Percentiles rank a stretch among this genome's conserved stretches.
Conservation (phyloP, 495 filamentous ascomycete genomes). For the Penicillium soppii region DNA sequence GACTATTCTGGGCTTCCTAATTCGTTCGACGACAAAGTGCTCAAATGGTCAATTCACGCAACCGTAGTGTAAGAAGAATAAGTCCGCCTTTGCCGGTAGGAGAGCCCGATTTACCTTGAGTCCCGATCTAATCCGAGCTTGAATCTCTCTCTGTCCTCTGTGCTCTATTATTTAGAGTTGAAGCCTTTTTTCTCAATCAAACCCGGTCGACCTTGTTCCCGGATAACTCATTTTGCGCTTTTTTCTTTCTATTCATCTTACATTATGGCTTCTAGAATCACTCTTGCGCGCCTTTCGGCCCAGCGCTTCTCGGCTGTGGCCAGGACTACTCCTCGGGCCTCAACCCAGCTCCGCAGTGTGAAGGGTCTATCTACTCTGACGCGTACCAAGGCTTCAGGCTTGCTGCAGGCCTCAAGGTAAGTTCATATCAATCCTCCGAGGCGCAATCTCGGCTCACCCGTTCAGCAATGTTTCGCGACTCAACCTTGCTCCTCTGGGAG, state of each 20-base stretch:
- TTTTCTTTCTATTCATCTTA: constrained; percentile 8
- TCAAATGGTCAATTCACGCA: constrained; percentile 11
- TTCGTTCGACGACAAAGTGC: constrained; percentile 26
- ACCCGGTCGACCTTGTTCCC: neutral
- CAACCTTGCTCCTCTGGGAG: constrained; percentile 29
- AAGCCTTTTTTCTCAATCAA: neutral
- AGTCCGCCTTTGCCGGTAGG: constrained; percentile 33
- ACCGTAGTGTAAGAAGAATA: constrained; percentile 40
- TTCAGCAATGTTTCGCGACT: constrained; percentile 26
- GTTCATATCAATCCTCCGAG: neutral
- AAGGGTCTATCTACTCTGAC: constrained; percentile 27
- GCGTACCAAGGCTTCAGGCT: constrained; percentile 27
- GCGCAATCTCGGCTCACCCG: constrained; percentile 12
- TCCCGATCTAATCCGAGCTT: constrained; percentile 13
- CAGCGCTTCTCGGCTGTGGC: constrained; percentile 33
- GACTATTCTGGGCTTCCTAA: constrained; percentile 29
- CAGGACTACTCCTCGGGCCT: constrained; percentile 25
- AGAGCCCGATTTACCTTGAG: constrained; percentile 3
- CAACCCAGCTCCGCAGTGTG: constrained; percentile 22
- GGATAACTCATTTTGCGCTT: neutral
- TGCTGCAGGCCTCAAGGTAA: constrained; percentile 35
- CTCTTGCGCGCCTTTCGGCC: constrained; percentile 36
- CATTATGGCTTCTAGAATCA: constrained; percentile 45
- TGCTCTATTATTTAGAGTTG: constrained; percentile 6
- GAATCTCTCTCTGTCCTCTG: neutral